Evolutionary conservation across 768 basidiomycete genomes (phyloP).

Genomic region (Psilocybe tampanensis): DNA sequence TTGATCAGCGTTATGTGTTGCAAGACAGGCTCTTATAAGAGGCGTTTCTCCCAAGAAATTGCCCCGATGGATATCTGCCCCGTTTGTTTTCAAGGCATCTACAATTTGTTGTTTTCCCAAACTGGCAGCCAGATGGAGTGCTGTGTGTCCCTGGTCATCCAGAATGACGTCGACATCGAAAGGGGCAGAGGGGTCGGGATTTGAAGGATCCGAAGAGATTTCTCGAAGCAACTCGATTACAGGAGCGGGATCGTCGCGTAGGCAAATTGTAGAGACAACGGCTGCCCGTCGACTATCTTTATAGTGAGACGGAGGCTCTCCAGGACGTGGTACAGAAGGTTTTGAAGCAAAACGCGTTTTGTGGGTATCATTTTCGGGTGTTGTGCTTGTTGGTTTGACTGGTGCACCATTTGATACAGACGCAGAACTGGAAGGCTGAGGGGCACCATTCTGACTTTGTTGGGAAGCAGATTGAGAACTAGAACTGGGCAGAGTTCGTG

Average conservation of each 20-base stretch:
- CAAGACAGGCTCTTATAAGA: constrained; percentile 87
- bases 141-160: constrained; percentile 94
- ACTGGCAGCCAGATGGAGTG: constrained; percentile 91
- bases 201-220: constrained; percentile 49
- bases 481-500: constrained; percentile 29
- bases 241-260: constrained; percentile 65
- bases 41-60: constrained; percentile 96
- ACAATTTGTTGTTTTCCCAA: constrained; percentile 72
- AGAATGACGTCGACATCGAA: constrained; percentile 82
- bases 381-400: constrained; percentile 37
- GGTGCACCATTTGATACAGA: constrained; percentile 41
- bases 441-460: constrained; percentile 43
- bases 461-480: constrained; percentile 31
- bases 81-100: constrained; percentile 68
- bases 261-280: constrained; percentile 66
- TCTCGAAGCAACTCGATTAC: constrained; percentile 71
- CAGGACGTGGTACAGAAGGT: constrained; percentile 51
- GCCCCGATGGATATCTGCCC: constrained; percentile 89
- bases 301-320: constrained; percentile 55
- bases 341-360: constrained; percentile 70
- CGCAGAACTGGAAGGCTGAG: constrained; percentile 48
- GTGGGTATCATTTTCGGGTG: constrained; percentile 45
- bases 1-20: constrained; percentile 82
- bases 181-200: constrained; percentile 26
- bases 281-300: constrained; percentile 61